Evolutionary conservation across 108 stramenopile species (phyloP).

Genomic region (Hondaea fermentalgiana): DNA sequence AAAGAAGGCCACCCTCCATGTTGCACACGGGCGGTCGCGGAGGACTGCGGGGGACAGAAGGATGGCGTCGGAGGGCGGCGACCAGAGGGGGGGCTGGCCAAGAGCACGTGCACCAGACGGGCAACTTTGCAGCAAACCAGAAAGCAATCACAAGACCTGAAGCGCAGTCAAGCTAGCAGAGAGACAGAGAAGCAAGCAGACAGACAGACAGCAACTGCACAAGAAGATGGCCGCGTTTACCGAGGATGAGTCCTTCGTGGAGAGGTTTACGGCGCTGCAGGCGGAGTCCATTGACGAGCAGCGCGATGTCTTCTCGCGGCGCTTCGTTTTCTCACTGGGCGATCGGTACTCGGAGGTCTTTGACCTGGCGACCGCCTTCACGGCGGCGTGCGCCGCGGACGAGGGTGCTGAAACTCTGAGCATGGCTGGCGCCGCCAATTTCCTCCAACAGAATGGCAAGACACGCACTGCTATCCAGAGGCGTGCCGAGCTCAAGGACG

Average conservation of each 20-base stretch:
- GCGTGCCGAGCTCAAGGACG: conserved; percentile 6
- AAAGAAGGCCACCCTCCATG: too few relatives aligned
- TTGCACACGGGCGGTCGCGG: too few relatives aligned
- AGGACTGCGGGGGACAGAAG: too few relatives aligned
- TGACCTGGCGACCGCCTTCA: neutral
- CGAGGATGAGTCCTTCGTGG: neutral
- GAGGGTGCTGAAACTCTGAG: neutral
- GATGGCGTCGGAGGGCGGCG: too few relatives aligned
- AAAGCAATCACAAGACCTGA: too few relatives aligned
- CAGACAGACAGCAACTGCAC: too few relatives aligned
- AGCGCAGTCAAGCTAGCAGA: too few relatives aligned
- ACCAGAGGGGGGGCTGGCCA: too few relatives aligned
- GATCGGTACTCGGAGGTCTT: neutral
- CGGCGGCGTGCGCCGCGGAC: neutral
- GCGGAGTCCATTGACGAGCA: neutral
- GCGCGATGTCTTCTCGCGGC: neutral
- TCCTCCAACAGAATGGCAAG: conserved; percentile 16
- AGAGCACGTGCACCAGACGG: too few relatives aligned
- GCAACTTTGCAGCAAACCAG: too few relatives aligned
- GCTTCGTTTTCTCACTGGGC: neutral
- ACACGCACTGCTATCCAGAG: conserved; percentile 19
- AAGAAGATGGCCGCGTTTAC: neutral
- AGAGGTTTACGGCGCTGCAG: neutral
- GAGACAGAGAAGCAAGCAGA: too few relatives aligned
- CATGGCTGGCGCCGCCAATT: neutral